These are phyloP conservation scores for Rosa persica DNA, from an alignment of 306 rosid genomes.

Conservation along the genomic window DNA sequence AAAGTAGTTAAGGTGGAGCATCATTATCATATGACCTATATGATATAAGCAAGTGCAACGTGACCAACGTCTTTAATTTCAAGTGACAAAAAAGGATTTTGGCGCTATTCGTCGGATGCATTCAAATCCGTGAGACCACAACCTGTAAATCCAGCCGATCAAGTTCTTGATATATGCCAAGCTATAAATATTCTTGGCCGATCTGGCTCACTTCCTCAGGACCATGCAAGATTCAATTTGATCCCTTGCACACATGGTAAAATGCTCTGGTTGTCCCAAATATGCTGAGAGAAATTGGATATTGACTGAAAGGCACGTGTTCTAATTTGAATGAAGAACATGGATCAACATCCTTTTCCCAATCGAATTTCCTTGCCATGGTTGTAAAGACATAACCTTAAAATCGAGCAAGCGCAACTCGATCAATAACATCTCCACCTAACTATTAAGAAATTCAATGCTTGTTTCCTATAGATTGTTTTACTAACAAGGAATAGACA, in stretches of 20 bases:
- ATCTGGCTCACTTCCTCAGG: background rate
- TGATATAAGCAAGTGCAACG: slow-evolving; percentile 23
- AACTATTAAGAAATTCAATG: background rate
- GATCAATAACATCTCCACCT: background rate
- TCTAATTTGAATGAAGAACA: background rate
- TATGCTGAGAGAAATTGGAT: background rate
- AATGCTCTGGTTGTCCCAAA: background rate
- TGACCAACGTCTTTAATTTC: slow-evolving; percentile 31
- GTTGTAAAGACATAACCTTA: slow-evolving; percentile 6
- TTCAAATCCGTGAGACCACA: slow-evolving; percentile 22
- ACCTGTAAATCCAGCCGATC: slow-evolving; percentile 16
- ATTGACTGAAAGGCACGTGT: background rate
- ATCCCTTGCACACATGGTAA: background rate
- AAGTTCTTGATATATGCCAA: background rate
- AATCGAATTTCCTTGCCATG: background rate
- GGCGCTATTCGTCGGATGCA: slow-evolving; percentile 21
- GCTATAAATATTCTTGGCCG: background rate
- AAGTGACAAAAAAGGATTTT: slow-evolving; percentile 10
- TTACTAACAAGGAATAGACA: background rate
- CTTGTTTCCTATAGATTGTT: background rate
- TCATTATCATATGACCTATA: slow-evolving; percentile 6
- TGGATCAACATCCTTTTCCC: background rate
- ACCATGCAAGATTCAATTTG: background rate
- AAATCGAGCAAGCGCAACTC: background rate
- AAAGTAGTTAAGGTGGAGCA: background rate